Evolutionary conservation across 23 red algal genomes (phyloP), one percentile per base, ranked within the genome.

Genomic region (Gracilaria caudata): DNA sequence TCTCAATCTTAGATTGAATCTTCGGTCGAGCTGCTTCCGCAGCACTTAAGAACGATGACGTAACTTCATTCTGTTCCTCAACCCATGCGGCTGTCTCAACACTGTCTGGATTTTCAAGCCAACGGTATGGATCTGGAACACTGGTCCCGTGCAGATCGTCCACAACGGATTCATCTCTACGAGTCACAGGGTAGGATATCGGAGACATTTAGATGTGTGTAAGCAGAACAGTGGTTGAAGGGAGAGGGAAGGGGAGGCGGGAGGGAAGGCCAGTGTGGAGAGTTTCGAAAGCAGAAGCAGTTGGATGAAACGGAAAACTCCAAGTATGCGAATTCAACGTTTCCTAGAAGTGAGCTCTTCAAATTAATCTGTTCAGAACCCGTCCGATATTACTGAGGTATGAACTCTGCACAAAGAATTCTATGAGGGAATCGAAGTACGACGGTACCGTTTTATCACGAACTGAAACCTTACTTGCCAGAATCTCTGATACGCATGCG

Each of bases 101-200:
- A 73, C 78, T 84, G 76, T 94, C 92, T 51, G 92, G 92, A 28
- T 89, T 80, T 46, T 94, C 92, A 29, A 94, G 64, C 82, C 82
- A 87, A 44, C 92, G 92, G 54, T 89, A 94, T 20, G 92, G 92
- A 81, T 94, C 92, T 26, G 84, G 19, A 38, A 94, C 84, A 40
- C 77, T 29, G 25, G 68, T 38, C 13, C 92, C 92, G 40, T 94
- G 92, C 16, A 87, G 83, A 53, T 82, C 75, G 4, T 94, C 92
- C 6, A 86, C 73, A 34, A 93, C 57, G 40, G 87, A 56, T 23
- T 91, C 75, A 61, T 91, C 87, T 26, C 87, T 53, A 40, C 68
- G 77, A 40, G 78, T 59, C 12, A 7, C 41, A 24, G 87, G 87
- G 44, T 91, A 91, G 1, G 24, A 44, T n/a, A 86, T 60, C 12